A percentile compares a stretch with the other conserved stretches of the same genome.
phyloP scores from a whole-genome alignment of 192 early-diverging fungal species.

The Dimargaris verticillata region DNA sequence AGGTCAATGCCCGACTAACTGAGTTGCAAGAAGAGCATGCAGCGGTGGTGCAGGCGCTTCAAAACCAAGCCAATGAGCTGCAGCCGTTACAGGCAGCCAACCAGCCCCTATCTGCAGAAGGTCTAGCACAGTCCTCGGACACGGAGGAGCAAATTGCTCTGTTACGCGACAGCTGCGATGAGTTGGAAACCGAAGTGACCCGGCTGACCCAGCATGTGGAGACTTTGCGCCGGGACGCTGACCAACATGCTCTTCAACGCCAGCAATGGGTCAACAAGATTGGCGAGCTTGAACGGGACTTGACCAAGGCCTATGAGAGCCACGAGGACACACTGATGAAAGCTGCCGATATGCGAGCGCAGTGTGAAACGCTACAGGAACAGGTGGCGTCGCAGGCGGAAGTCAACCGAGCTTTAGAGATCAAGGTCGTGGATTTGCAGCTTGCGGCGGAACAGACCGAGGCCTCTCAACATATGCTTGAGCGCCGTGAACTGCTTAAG shows the following conservation, averaged over 20 bases:
- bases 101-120: background rate
- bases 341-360: no score
- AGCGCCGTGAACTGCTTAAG: background rate
- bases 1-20: background rate
- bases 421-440: background rate
- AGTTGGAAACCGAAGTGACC: background rate
- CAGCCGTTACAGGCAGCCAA: background rate
- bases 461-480: background rate
- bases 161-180: background rate
- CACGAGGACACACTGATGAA: background rate
- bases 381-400: background rate
- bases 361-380: background rate
- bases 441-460: background rate
- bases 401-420: background rate
- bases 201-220: background rate
- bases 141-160: no score
- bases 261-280: background rate
- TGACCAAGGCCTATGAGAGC: background rate
- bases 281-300: background rate
- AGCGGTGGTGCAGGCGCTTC: background rate
- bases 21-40: background rate
- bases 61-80: background rate
- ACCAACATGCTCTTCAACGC: background rate
- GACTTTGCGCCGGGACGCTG: background rate
- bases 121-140: no score